phyloP scores from a whole-genome alignment of 2,329 filamentous ascomycete species.

The Calonectria pauciramosa region DNA sequence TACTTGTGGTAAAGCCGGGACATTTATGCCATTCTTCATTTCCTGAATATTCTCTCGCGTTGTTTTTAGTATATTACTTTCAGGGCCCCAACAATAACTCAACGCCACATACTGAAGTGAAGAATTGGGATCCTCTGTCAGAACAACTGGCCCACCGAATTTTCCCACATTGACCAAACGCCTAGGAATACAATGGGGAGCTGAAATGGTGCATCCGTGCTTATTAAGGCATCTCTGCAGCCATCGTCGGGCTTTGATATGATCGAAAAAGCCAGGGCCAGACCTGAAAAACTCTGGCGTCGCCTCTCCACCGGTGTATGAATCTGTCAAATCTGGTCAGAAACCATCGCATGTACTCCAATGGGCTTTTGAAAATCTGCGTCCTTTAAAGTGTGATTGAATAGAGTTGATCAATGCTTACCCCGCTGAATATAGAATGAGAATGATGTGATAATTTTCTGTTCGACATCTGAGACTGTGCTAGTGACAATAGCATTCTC shows the following conservation, averaged over 20 bases:
- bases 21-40: background rate
- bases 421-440: background rate
- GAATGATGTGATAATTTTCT: background rate
- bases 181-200: background rate
- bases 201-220: background rate
- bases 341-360: background rate
- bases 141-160: background rate
- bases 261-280: background rate
- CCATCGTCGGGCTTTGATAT: background rate
- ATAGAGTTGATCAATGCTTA: background rate
- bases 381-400: background rate
- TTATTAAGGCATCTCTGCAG: background rate
- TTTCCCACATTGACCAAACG: background rate
- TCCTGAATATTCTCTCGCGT: background rate
- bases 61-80: background rate
- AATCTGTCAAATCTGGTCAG: background rate
- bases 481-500: background rate
- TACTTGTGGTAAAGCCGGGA: background rate
- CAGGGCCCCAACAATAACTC: background rate
- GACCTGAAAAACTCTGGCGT: background rate
- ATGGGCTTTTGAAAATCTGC: no score
- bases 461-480: background rate
- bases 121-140: background rate
- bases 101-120: background rate
- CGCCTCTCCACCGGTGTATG: background rate